phyloP scores from a whole-genome alignment of 2,329 filamentous ascomycete genomes.

The Magnaporthiopsis rhizophila region DNA sequence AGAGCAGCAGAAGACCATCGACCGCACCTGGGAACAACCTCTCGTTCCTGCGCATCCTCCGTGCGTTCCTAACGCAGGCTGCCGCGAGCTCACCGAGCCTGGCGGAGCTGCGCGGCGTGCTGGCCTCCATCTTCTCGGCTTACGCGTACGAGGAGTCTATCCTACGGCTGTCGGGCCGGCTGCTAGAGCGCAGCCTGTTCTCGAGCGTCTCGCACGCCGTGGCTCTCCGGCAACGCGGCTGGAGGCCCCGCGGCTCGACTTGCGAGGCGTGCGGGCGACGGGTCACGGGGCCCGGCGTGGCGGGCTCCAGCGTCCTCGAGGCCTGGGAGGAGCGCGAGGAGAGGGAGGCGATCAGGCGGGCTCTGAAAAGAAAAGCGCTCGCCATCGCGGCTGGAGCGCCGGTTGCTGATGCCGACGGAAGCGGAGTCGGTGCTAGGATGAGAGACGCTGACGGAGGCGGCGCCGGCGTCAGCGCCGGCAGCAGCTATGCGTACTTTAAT shows the following conservation, averaged over 20 bases:
- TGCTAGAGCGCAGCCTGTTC: constrained; percentile 86
- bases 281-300: constrained; percentile 83
- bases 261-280: constrained; percentile 80
- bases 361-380: constrained; percentile 30
- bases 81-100: constrained; percentile 76
- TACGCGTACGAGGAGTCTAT: constrained; percentile 95
- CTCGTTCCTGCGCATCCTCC: constrained; percentile 81
- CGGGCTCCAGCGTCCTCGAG: constrained; percentile 62
- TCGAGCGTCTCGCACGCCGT: constrained; percentile 70
- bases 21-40: constrained; percentile 42
- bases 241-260: constrained; percentile 77
- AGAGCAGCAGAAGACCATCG: background rate
- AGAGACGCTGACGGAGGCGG: constrained; percentile 12
- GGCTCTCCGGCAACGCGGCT: constrained; percentile 71
- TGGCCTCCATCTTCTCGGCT: constrained; percentile 85
- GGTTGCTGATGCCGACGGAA: constrained; percentile 20
- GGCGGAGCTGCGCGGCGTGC: constrained; percentile 75
- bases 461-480: constrained; percentile 12
- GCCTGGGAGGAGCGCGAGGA: constrained; percentile 65
- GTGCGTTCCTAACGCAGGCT: constrained; percentile 79
- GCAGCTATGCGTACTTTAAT: constrained; percentile 4
- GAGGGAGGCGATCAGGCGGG: constrained; percentile 28
- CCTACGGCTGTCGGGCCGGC: constrained; percentile 71
- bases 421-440: constrained; percentile 24
- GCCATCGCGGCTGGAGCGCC: constrained; percentile 18